phyloP scores from a whole-genome alignment of 768 basidiomycete genomes.

The Cystofilobasidium ferigula region DNA sequence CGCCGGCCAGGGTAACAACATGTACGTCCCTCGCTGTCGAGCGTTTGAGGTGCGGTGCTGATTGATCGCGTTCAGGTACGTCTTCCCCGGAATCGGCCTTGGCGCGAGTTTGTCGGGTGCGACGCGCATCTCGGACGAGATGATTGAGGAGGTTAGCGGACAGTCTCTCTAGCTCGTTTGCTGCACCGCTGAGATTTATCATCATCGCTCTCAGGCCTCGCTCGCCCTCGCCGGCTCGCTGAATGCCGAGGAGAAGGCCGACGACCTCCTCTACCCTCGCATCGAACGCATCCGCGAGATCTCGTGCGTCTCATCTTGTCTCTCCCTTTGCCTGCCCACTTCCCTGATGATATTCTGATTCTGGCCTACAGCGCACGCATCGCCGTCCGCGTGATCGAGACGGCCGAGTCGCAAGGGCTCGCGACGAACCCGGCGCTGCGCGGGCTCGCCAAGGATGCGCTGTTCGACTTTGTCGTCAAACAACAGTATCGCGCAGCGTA shows the following conservation, averaged over 20 bases:
- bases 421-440: constrained; percentile 29
- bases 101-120: constrained; percentile 63
- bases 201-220: constrained; percentile 6
- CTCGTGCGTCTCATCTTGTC: not conserved
- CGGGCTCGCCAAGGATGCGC: constrained; percentile 21
- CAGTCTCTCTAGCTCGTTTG: not conserved
- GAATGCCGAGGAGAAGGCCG: constrained; percentile 54
- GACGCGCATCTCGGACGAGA: constrained; percentile 60
- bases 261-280: constrained; percentile 68
- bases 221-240: constrained; percentile 61
- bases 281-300: constrained; percentile 49
- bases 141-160: constrained; percentile 73
- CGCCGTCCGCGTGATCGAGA: constrained; percentile 61
- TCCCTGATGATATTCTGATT: not conserved
- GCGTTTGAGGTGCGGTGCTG: constrained; percentile 42
- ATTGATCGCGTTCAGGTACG: constrained; percentile 29
- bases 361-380: constrained; percentile 44
- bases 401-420: constrained; percentile 58
- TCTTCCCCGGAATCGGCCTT: constrained; percentile 53
- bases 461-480: constrained; percentile 25
- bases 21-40: constrained; percentile 62
- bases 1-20: constrained; percentile 89
- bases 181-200: not conserved
- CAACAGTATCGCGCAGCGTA: constrained; percentile 30
- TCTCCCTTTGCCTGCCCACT: not conserved